These are phyloP conservation scores for Cryptococcus sp. DNA, from an alignment of 1,284 basidiomycete genomes.

Conservation along the genomic window DNA sequence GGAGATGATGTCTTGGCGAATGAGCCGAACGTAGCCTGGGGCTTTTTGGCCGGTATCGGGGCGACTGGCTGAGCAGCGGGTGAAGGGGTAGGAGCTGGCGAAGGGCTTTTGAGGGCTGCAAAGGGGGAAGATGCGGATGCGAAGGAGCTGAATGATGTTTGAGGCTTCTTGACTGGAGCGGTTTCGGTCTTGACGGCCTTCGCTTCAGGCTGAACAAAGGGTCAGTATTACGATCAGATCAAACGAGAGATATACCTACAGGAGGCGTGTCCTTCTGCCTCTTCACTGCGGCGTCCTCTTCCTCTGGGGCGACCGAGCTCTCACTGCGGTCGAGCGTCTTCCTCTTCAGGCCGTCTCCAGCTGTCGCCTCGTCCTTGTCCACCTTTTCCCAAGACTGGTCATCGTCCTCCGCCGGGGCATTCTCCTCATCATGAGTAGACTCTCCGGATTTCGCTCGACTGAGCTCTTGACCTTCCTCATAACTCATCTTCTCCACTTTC, in stretches of 20 bases:
- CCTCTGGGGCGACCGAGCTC: constrained; percentile 19
- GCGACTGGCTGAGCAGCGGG: background rate
- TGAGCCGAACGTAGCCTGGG: constrained; percentile 8
- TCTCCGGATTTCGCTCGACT: background rate
- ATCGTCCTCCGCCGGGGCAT: constrained; percentile 2
- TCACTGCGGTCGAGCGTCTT: constrained; percentile 41
- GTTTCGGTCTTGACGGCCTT: constrained; percentile 3
- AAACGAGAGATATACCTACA: constrained; percentile 16
- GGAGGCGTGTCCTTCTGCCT: constrained; percentile 26
- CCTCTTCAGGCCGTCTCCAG: constrained; percentile 37
- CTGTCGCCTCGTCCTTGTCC: constrained; percentile 26
- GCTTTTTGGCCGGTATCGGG: background rate
- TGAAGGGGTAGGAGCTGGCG: background rate
- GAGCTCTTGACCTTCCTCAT: constrained; percentile 33
- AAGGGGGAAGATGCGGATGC: constrained; percentile 60
- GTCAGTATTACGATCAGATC: background rate
- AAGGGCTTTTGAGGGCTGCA: constrained; percentile 28
- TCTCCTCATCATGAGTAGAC: background rate
- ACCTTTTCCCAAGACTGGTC: background rate
- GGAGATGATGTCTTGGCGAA: background rate
- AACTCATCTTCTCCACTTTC: constrained; percentile 48
- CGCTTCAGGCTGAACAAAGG: background rate
- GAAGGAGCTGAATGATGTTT: constrained; percentile 58
- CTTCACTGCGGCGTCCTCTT: constrained; percentile 24
- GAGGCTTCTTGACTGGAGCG: constrained; percentile 35